Conservation (phyloP, 306 rosid genomes). For the Corylus americana region DNA sequence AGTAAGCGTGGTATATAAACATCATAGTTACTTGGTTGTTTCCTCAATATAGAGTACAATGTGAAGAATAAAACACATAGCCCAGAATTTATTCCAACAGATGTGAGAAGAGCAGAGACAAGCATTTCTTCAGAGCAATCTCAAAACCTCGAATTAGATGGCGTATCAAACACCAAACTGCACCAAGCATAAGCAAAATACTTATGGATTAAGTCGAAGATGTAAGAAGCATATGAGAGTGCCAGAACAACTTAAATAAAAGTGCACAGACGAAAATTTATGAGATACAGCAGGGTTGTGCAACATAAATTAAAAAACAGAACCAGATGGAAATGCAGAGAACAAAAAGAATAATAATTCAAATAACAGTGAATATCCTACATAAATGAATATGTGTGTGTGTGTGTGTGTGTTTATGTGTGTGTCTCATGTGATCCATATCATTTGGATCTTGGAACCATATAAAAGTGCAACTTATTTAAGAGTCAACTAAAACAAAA, state of each 20-base stretch:
- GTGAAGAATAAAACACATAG: slow-evolving; percentile 72
- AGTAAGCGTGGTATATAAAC: slow-evolving; percentile 71
- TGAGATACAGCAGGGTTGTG: background rate
- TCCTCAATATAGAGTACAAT: slow-evolving; percentile 75
- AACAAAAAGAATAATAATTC: background rate
- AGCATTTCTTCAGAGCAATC: slow-evolving; percentile 49
- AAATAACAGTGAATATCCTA: background rate
- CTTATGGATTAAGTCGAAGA: background rate
- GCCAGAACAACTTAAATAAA: background rate
- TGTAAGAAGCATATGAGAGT: background rate
- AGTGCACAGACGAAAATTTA: background rate
- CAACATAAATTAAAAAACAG: background rate
- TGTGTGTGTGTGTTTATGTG: no score
- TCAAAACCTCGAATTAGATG: slow-evolving; percentile 17
- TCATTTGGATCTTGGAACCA: background rate
- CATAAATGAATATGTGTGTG: background rate
- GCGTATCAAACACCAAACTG: slow-evolving; percentile 20
- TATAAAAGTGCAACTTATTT: background rate
- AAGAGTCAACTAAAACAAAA: background rate
- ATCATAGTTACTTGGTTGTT: slow-evolving; percentile 72
- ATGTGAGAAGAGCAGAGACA: slow-evolving; percentile 85
- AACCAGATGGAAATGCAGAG: background rate
- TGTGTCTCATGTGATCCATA: background rate
- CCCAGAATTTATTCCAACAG: slow-evolving; percentile 78
- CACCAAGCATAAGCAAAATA: slow-evolving; percentile 25